Conservation (phyloP, 805 yeast genomes). For the Kodamaea hsintzibuensis region DNA sequence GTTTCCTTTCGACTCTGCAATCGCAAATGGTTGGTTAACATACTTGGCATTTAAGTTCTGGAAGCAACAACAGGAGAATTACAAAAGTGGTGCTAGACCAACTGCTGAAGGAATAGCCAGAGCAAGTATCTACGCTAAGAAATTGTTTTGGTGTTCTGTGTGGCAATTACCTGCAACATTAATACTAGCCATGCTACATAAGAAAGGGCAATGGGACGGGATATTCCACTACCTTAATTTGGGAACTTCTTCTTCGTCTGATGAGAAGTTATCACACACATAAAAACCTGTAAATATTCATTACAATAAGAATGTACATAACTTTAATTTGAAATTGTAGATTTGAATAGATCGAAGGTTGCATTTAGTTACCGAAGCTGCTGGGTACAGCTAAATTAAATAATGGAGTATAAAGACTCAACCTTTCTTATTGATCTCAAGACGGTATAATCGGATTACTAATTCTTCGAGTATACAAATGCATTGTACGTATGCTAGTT, state of each 20-base stretch:
- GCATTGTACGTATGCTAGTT: not conserved
- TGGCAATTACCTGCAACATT: slow-evolving; percentile 91
- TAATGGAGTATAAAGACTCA: no score
- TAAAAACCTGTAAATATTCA: not conserved
- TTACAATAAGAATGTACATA: not conserved
- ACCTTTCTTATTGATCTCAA: no score
- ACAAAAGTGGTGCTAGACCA: slow-evolving; percentile 44
- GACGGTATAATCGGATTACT: no score
- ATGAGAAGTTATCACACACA: slow-evolving; percentile 1
- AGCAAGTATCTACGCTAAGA: slow-evolving; percentile 74
- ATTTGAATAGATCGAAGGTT: no score
- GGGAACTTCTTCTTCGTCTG: not conserved
- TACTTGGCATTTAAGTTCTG: slow-evolving; percentile 81
- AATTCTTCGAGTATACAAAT: no score
- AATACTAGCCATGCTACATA: slow-evolving; percentile 90
- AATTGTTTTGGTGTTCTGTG: slow-evolving; percentile 91
- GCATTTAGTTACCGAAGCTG: no score
- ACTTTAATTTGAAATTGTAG: not conserved
- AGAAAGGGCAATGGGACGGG: slow-evolving; percentile 90
- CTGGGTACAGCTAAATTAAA: no score
- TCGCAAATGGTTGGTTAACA: slow-evolving; percentile 84
- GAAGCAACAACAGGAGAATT: slow-evolving; percentile 72
- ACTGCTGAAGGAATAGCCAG: slow-evolving; percentile 56
- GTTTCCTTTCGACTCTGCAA: slow-evolving; percentile 77
- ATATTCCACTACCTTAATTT: slow-evolving; percentile 28